phyloP scores from a whole-genome alignment of 2,329 filamentous ascomycete genomes.

The Ambrosiella beaveri region DNA sequence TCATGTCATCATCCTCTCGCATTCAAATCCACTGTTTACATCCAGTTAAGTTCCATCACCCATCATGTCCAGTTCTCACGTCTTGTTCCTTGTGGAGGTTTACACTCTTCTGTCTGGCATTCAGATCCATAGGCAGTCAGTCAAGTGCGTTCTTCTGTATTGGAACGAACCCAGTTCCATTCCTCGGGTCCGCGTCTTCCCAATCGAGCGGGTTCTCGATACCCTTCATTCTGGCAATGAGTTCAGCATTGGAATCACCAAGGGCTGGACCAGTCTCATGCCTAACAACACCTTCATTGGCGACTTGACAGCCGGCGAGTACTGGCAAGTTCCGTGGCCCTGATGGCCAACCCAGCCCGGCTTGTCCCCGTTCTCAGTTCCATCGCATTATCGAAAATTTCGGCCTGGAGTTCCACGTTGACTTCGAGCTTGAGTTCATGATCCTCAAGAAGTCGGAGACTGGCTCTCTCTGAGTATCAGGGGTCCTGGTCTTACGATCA shows the following conservation, averaged over 20 bases:
- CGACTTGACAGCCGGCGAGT: constrained; percentile 43
- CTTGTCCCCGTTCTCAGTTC: constrained; percentile 53
- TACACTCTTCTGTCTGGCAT: background rate
- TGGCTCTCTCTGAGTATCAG: constrained; percentile 38
- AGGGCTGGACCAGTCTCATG: constrained; percentile 46
- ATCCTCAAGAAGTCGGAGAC: constrained; percentile 1
- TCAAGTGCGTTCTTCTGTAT: constrained; percentile 51
- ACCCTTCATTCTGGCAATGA: constrained; percentile 28
- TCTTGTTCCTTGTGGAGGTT: background rate
- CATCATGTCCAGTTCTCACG: background rate
- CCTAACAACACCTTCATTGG: constrained; percentile 46
- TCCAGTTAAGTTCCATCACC: background rate
- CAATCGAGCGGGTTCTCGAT: constrained; percentile 37
- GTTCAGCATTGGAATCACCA: constrained; percentile 41
- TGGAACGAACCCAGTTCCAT: constrained; percentile 67
- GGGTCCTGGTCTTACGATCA: constrained; percentile 25
- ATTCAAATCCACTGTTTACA: background rate
- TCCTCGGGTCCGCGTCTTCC: constrained; percentile 48
- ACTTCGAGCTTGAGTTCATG: constrained; percentile 57
- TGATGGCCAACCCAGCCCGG: constrained; percentile 28
- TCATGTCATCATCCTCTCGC: too few relatives aligned
- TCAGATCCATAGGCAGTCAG: background rate
- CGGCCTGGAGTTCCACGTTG: constrained; percentile 39
- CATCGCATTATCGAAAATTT: constrained; percentile 27
- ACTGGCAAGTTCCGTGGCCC: constrained; percentile 43